Conservation (phyloP, 257 asterid genomes). For the Solanum arcanum region DNA sequence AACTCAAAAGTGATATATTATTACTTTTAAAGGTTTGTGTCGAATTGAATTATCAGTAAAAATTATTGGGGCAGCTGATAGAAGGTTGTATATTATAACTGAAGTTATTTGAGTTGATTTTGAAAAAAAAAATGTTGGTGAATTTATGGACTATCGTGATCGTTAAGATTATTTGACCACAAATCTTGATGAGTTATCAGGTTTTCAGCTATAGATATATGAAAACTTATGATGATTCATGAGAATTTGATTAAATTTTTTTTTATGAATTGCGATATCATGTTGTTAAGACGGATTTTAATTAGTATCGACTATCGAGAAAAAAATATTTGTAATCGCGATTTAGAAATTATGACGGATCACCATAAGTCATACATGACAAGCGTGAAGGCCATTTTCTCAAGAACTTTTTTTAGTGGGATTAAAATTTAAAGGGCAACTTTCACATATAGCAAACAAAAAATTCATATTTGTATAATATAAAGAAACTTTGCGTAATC, state of each 20-base stretch:
- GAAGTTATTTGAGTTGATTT: not conserved
- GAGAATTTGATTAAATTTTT: not conserved
- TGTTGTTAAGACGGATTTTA: not conserved
- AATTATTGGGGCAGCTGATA: not conserved
- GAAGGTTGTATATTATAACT: not conserved
- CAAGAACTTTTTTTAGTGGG: not conserved
- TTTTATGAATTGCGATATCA: too few relatives aligned
- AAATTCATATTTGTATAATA: too few relatives aligned
- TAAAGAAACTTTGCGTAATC: too few relatives aligned
- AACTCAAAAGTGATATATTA: not conserved
- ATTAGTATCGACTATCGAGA: too few relatives aligned
- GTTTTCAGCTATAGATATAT: too few relatives aligned
- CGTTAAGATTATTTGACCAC: not conserved
- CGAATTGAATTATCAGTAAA: not conserved
- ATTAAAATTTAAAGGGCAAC: too few relatives aligned
- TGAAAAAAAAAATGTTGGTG: not conserved
- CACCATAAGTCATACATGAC: not conserved
- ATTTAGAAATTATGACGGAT: not conserved
- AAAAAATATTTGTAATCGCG: too few relatives aligned
- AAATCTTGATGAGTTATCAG: not conserved
- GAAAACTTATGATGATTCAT: too few relatives aligned
- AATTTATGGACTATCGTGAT: not conserved
- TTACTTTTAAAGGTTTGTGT: not conserved
- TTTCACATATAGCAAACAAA: too few relatives aligned
- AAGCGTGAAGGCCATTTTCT: not conserved